A percentile compares a stretch with the other conserved stretches of the same genome.
Conservation (phyloP, 2,329 filamentous ascomycete genomes). For the Rutstroemia sp. region DNA sequence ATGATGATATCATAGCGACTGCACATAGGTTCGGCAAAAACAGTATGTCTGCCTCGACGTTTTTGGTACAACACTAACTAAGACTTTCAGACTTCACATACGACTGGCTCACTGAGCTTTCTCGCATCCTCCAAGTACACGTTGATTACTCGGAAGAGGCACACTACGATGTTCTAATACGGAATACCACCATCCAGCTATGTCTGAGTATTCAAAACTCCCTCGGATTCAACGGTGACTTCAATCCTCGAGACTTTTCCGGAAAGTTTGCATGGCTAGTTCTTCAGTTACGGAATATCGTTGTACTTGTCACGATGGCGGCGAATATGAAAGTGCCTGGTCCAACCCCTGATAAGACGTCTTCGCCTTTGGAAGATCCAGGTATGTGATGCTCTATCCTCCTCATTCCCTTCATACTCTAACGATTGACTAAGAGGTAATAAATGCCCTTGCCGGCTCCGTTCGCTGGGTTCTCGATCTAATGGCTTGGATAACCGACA, state of each 20-base stretch:
- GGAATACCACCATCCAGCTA: constrained; percentile 65
- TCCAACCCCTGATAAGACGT: constrained; percentile 50
- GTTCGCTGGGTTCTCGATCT: constrained; percentile 74
- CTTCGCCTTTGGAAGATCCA: constrained; percentile 53
- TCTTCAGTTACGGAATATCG: constrained; percentile 66
- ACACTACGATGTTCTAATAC: constrained; percentile 62
- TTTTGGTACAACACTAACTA: neutral
- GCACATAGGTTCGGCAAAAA: constrained; percentile 34
- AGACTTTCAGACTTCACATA: constrained; percentile 46
- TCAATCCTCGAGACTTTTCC: constrained; percentile 52
- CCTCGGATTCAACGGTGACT: constrained; percentile 63
- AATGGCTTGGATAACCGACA: constrained; percentile 53
- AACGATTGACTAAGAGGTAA: constrained; percentile 48
- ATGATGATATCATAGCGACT: constrained; percentile 66
- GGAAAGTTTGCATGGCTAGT: constrained; percentile 70
- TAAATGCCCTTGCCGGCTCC: constrained; percentile 65
- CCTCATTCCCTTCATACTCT: neutral
- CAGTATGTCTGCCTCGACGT: constrained; percentile 16
- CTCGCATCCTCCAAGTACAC: constrained; percentile 61
- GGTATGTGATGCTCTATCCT: constrained; percentile 33
- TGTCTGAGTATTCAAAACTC: constrained; percentile 74
- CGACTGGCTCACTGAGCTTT: constrained; percentile 58
- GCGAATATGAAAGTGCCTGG: constrained; percentile 35
- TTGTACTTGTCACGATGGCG: constrained; percentile 60
- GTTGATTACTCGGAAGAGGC: constrained; percentile 78